phyloP scores from a whole-genome alignment of 345 rosid genomes.

The Gossypium thurberi region DNA sequence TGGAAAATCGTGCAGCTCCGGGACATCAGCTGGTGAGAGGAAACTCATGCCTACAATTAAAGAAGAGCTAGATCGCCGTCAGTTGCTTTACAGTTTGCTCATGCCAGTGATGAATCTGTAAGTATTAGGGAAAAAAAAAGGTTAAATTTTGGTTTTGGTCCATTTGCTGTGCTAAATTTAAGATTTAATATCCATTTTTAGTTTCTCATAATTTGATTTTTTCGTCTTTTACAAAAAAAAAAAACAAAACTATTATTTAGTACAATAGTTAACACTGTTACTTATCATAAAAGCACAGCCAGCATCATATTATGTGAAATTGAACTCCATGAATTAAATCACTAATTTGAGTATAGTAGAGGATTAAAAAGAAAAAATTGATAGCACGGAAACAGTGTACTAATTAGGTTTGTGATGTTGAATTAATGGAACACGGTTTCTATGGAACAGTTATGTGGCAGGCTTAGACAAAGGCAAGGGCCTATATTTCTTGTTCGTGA shows the following conservation, averaged over 20 bases:
- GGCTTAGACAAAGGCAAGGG: constrained; percentile 93
- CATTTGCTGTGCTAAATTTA: neutral
- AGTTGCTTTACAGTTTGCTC: constrained; percentile 76
- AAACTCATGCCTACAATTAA: constrained; percentile 89
- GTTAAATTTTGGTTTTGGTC: neutral
- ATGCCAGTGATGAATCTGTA: constrained; percentile 99
- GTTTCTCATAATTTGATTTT: no score
- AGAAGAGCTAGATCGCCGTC: constrained; percentile 92
- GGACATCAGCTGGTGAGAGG: constrained; percentile 98
- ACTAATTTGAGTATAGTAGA: neutral
- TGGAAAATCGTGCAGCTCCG: constrained; percentile 52
- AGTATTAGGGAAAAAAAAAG: constrained; percentile 16
- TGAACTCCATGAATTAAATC: neutral
- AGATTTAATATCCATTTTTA: neutral
- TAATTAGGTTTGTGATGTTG: neutral
- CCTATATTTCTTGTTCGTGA: constrained; percentile 73
- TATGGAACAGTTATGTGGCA: constrained; percentile 57
- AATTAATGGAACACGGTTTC: constrained; percentile 16
- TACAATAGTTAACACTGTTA: no score
- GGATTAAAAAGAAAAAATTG: neutral
- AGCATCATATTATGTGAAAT: no score
- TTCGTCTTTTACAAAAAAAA: no score
- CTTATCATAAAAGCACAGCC: no score
- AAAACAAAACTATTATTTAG: no score
- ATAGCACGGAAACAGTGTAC: neutral